Base-by-base conservation (phyloP, 306 rosid species). In the Prosopis cineraria region DNA sequence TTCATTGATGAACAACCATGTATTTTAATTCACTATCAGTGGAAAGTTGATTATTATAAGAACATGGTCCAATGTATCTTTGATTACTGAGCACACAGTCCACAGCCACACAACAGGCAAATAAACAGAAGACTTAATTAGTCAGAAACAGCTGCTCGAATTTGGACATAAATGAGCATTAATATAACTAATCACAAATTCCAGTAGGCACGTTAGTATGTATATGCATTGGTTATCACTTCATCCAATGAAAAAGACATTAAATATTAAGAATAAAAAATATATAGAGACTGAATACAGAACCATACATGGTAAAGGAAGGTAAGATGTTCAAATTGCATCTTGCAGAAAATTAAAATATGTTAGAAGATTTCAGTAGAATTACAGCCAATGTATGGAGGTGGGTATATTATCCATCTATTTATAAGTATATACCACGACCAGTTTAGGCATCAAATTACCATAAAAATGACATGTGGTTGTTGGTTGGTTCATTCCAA, bases 1-100 rank as follows among this genome's bases (percentile, higher is more conserved):
- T 77, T 62, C 72, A 78, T 55, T 68, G 75, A 76, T 53, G 47
- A 31, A 76, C 24, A 77, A 45, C 52, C 40, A 53, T 7, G 40
- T 39, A 19, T 58, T 80, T 43, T 52, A 79, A 34, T 47, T 78
- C 79, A 59, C 58, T 41, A 47, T 78, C 81, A 69, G 72, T 44
- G 72, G 66, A 67, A 64, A 66, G 33, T 43, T 43, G 6, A 60
- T 14, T 22, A 36, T 55, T 64, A 63, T 58, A 80, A 74, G 44
- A 59, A 74, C 36, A 81, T 24, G 75, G 29, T 74, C 45, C 53
- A 22, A 29, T 14, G 24, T 19, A 62, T 17, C 36, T 74, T 33
- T 10, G 63, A 66, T 37, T 56, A 47, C 69, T 66, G 36, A 29
- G 59, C 72, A 73, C 70, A 63, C 41, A 0, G 24, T 63, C 47